Conservation (phyloP, 2,329 filamentous ascomycete species). For the Nigrospora osmanthi region DNA sequence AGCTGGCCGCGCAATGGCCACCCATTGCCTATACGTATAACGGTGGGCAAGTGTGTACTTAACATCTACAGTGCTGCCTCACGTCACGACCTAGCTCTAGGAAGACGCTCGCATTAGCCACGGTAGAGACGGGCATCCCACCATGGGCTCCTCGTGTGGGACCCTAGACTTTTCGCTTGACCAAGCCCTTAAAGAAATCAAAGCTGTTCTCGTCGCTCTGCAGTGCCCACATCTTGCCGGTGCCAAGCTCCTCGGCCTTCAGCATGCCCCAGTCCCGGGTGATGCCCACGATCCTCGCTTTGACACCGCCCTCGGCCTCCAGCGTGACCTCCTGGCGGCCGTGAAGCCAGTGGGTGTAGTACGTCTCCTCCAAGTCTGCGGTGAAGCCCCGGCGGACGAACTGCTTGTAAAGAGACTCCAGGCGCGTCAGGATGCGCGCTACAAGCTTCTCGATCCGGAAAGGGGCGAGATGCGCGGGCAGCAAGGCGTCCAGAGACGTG, state of each 20-base stretch:
- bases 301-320: constrained; percentile 69
- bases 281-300: constrained; percentile 76
- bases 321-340: constrained; percentile 64
- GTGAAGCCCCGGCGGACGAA: constrained; percentile 76
- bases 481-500: constrained; percentile 72
- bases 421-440: constrained; percentile 67
- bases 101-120: too few species aligned
- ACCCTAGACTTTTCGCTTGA: constrained; percentile 63
- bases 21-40: too few species aligned
- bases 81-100: too few species aligned
- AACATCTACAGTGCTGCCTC: too few species aligned
- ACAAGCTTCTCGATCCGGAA: constrained; percentile 75
- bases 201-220: constrained; percentile 98
- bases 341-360: constrained; percentile 84
- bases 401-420: constrained; percentile 68
- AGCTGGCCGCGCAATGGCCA: too few species aligned
- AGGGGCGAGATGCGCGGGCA: constrained; percentile 40
- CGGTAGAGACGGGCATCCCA: too few species aligned
- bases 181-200: constrained; percentile 86
- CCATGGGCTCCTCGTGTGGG: too few species aligned
- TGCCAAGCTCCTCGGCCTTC: constrained; percentile 74
- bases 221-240: constrained; percentile 72
- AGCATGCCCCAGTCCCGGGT: constrained; percentile 87
- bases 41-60: too few species aligned
- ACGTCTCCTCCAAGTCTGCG: constrained; percentile 61